phyloP scores from a whole-genome alignment of 805 yeast genomes.

The Barnettozyma salicaria region DNA sequence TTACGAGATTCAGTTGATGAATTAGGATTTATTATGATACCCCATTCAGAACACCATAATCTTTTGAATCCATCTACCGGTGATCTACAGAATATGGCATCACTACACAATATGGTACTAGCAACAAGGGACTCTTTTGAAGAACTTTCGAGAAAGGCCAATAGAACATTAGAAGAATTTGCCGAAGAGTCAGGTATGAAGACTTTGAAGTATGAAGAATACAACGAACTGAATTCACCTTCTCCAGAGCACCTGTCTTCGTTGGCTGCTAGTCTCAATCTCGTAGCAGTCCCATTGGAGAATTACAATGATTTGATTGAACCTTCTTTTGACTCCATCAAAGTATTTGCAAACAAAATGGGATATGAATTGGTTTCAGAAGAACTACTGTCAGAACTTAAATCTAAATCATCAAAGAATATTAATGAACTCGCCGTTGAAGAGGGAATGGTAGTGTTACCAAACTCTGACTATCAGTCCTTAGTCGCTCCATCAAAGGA shows the following conservation, averaged over 20 bases:
- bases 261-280: slow-evolving; percentile 8
- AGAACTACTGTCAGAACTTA: slow-evolving; percentile 6
- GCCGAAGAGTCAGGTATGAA: slow-evolving; percentile 10
- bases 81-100: slow-evolving; percentile 10
- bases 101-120: slow-evolving; percentile 2
- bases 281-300: slow-evolving; percentile 8
- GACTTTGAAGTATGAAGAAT: slow-evolving; percentile 3
- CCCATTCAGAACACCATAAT: slow-evolving; percentile 7
- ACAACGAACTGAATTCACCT: slow-evolving; percentile 1
- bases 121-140: slow-evolving; percentile 7
- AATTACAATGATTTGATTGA: background rate
- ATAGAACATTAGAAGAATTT: slow-evolving; percentile 6
- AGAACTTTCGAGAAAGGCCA: slow-evolving; percentile 1
- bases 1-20: slow-evolving; percentile 8
- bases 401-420: slow-evolving; percentile 5
- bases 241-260: slow-evolving; percentile 2
- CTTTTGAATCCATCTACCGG: slow-evolving; percentile 7
- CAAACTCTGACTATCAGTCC: slow-evolving; percentile 1
- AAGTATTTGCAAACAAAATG: background rate
- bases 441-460: slow-evolving; percentile 4
- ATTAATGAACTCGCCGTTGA: slow-evolving; percentile 13
- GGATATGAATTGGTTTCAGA: background rate
- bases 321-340: slow-evolving; percentile 2
- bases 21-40: slow-evolving; percentile 8
- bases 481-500: slow-evolving; percentile 8